Conservation (phyloP, 768 basidiomycete species). For the Galerina marginata region DNA sequence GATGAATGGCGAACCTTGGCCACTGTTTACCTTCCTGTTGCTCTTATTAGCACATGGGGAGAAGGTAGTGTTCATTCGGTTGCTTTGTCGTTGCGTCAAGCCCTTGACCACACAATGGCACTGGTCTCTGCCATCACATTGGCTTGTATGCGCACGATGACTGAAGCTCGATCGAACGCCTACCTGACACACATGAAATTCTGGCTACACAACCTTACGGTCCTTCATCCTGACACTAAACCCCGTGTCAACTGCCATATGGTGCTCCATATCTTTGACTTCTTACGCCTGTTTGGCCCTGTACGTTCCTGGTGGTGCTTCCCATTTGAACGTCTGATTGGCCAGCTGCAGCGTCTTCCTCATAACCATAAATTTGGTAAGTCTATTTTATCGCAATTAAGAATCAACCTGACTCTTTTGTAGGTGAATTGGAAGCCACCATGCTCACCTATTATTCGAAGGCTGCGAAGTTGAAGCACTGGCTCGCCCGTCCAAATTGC, state of each 20-base stretch:
- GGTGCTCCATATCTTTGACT: slow-evolving; percentile 41
- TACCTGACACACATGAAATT: not conserved
- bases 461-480: too few relatives aligned
- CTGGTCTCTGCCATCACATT: slow-evolving; percentile 11
- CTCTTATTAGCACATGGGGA: slow-evolving; percentile 38
- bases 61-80: not conserved
- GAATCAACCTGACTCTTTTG: too few relatives aligned
- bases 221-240: not conserved
- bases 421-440: too few relatives aligned
- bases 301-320: slow-evolving; percentile 16
- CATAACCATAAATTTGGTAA: slow-evolving; percentile 35
- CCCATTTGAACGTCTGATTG: slow-evolving; percentile 13
- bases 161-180: not conserved
- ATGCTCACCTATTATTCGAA: too few relatives aligned
- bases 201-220: slow-evolving; percentile 4
- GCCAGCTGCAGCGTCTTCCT: slow-evolving; percentile 22
- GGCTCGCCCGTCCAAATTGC: too few relatives aligned
- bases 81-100: not conserved
- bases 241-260: slow-evolving; percentile 23
- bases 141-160: slow-evolving; percentile 12
- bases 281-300: slow-evolving; percentile 36
- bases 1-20: slow-evolving; percentile 37
- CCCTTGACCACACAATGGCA: slow-evolving; percentile 17
- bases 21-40: slow-evolving; percentile 37
- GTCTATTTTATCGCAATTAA: not conserved